These are phyloP conservation scores for Sedum album DNA, from an alignment of 164 flowering plant species.

Conservation along the genomic window DNA sequence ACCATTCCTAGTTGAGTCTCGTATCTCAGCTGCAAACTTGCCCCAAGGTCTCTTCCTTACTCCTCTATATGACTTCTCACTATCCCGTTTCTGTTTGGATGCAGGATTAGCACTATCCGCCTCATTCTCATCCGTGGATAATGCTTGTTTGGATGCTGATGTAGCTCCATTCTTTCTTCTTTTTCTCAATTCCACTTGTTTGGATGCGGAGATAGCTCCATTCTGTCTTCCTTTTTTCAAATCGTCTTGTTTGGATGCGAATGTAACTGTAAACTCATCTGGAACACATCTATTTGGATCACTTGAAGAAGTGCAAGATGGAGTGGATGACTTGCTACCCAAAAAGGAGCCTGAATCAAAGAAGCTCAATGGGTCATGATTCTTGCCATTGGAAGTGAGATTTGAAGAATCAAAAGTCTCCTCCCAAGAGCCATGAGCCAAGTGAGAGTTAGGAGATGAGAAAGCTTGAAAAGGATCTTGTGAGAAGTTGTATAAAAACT, in stretches of 20 bases:
- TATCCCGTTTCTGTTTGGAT: background rate
- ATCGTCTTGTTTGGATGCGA: background rate
- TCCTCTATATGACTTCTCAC: background rate
- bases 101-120: background rate
- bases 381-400: background rate
- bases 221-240: too few relatives aligned
- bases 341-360: background rate
- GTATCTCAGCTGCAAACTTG: background rate
- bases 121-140: background rate
- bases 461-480: background rate
- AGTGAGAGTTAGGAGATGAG: background rate
- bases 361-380: background rate
- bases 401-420: background rate
- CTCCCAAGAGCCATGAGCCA: background rate
- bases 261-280: background rate
- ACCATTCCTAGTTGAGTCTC: background rate
- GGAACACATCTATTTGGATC: background rate
- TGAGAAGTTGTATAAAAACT: background rate
- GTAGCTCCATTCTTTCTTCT: background rate
- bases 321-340: background rate
- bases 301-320: background rate
- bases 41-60: background rate
- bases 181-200: background rate
- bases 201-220: background rate
- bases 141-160: background rate